phyloP scores from a whole-genome alignment of 164 flowering plant species.

The Dillenia suffruticosa region DNA sequence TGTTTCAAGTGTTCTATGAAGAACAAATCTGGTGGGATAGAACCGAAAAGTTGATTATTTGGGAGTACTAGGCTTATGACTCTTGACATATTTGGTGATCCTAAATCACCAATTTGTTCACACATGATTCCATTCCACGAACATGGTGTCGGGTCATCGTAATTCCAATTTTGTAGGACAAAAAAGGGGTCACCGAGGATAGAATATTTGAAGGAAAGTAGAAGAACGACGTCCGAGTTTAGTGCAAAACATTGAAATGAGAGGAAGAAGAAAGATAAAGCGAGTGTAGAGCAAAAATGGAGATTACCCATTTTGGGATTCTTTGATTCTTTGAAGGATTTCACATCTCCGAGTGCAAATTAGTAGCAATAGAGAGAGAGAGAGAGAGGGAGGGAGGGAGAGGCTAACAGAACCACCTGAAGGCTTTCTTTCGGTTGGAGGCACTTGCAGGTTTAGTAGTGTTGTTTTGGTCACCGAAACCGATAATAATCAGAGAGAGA shows the following conservation, averaged over 20 bases:
- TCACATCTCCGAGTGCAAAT: too few relatives aligned
- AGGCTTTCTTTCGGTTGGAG: too few relatives aligned
- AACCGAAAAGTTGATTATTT: slow-evolving; percentile 42
- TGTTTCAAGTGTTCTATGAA: slow-evolving; percentile 29
- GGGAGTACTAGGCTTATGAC: slow-evolving; percentile 49
- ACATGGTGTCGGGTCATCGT: slow-evolving; percentile 49
- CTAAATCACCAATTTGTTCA: slow-evolving; percentile 15
- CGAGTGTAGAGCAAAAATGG: not conserved
- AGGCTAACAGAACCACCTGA: not conserved
- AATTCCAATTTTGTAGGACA: slow-evolving; percentile 46
- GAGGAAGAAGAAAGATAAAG: slow-evolving; percentile 5
- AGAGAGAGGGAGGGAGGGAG: too few relatives aligned
- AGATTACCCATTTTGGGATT: too few relatives aligned
- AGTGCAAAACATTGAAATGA: slow-evolving; percentile 24
- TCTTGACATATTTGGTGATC: slow-evolving; percentile 24
- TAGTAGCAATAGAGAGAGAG: too few relatives aligned
- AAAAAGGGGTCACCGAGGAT: slow-evolving; percentile 52
- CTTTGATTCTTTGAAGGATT: too few relatives aligned
- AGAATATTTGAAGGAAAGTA: slow-evolving; percentile 58
- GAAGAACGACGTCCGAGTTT: slow-evolving; percentile 43
- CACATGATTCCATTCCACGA: slow-evolving; percentile 59
- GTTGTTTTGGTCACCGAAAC: too few relatives aligned
- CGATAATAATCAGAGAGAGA: too few relatives aligned
- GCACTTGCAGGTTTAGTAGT: too few relatives aligned
- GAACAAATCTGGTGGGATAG: slow-evolving; percentile 37